Base-by-base conservation (phyloP, 2,329 filamentous ascomycete genomes). In the Purpureocillium lavendulum region DNA sequence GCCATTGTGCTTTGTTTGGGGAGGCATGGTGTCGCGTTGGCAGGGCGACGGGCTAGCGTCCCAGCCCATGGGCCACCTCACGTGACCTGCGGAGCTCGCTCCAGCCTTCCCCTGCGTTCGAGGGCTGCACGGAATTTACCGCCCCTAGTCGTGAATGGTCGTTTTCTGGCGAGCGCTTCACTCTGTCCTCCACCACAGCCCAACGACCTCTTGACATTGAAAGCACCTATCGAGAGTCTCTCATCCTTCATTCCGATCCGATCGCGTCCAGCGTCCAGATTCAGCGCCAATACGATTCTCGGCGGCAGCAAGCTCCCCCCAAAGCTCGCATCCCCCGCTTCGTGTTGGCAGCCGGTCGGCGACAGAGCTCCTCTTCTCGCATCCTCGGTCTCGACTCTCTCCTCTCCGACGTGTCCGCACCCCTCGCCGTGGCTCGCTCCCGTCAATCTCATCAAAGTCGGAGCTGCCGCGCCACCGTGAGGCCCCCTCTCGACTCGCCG, bases 41-140 rank as follows among this genome's bases (percentile, higher is more conserved):
- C 47, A 13, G 18, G 44, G 44, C 41, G 49, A 53, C 50, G 4
- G 2, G 7, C 7, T 7, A 6, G 18, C 3, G 10, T 4, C 6
- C 1, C 3, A 3, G 10, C 21, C 21, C 21, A 10, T 10, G 5
- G 21, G n/a, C 10, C 21, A 10, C 6, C 3, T 14, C 55, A 58
- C 56, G 56, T 58, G 56, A 58, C 49, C 33, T 43, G 40, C 45
- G 37, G 36, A 31, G 43, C 33, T 40, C 38, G 35, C 30, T 24
- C 13, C 15, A 9, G 29, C 36, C 37, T 33, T n/a, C 43, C 42
- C 40, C 39, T 44, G 39, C 40, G 7, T 44, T 37, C 33, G 39
- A 50, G 52, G 49, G 48, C 45, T 40, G 33, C 39, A 43, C 55
- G 54, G 55, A 52, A 54, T 50, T 49, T 57, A 44, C 50, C 49